Base-by-base conservation (phyloP, 208 protist genomes). In the Borovskyia barvae region DNA sequence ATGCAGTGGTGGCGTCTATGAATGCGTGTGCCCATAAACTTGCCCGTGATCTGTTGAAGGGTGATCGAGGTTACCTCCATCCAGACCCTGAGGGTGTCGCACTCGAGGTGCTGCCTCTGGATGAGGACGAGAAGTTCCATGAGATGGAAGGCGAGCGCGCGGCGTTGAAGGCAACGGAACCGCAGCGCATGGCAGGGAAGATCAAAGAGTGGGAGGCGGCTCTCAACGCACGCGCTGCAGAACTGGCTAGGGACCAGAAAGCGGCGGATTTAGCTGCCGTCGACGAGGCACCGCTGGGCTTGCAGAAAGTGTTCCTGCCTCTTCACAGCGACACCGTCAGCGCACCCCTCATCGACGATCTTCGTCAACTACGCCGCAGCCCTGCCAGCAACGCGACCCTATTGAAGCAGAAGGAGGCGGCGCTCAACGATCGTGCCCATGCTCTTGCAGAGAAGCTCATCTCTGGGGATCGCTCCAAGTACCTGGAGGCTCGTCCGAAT, bases 21-120 rank as follows among this genome's bases (percentile, higher is more conserved):
- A 79, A 75, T 36, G 52, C 61, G 24, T 71, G 72, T 15, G 62
- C 57, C 17, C 65, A 75, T 25, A 54, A 75, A 29, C 57, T 90
- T 17, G 82, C 82, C 11, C 50, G 61, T 4, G 55, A 54, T 5
- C 66, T 78, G 52, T 24, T 82, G 28, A 42, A 70, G 48, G 49
- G 61, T 17, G 68, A 75, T 26, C 82, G 79, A 48, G 62, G 22
- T 25, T 92, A 78, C 59, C 69, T 89, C 9, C 76, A 92, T 42
- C 73, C 56, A 3, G 60, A 75, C 45, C 86, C 86, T 26, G 72
- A 86, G 50, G 82, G 77, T 24, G 77, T 93, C 24, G 72, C 75
- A 29, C 66, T 88, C n/a, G 19, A 43, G n/a, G 71, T 71, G 25
- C 57, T 93, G 19, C 70, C 75, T 26, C 78, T 93, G 5, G 71